A percentile compares a stretch with the other conserved stretches of the same genome.
These are phyloP conservation scores for Coleophoma cylindrospora DNA, from an alignment of 2,329 filamentous ascomycete genomes.

Conservation along the genomic window DNA sequence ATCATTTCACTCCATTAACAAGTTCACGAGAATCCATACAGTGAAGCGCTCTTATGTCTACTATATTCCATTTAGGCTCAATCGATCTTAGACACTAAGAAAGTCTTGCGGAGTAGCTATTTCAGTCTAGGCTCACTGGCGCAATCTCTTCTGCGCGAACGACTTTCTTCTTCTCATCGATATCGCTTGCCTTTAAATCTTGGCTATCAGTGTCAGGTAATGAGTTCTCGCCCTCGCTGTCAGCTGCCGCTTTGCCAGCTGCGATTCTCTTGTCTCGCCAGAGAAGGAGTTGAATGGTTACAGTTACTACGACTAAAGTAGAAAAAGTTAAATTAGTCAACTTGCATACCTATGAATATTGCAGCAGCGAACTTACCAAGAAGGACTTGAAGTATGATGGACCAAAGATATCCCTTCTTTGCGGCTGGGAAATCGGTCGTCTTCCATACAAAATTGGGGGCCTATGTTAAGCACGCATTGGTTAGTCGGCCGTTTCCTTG, in stretches of 20 bases:
- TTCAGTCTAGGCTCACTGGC: not conserved
- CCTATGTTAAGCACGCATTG: slow-evolving; percentile 8
- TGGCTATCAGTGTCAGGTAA: slow-evolving; percentile 1
- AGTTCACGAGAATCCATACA: no score
- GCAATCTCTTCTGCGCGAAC: not conserved
- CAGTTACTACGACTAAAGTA: slow-evolving; percentile 20
- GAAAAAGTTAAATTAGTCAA: not conserved
- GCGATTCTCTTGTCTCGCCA: slow-evolving; percentile 18
- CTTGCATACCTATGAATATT: not conserved
- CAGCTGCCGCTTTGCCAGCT: not conserved
- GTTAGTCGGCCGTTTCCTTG: no score
- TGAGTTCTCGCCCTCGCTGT: not conserved
- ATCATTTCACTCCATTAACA: no score
- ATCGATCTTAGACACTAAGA: no score
- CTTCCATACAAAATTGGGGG: slow-evolving; percentile 37
- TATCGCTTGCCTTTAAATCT: slow-evolving; percentile 4
- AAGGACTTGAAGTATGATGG: slow-evolving; percentile 28
- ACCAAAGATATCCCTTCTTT: slow-evolving; percentile 31
- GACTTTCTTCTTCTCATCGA: slow-evolving; percentile 10
- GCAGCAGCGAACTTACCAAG: slow-evolving; percentile 22
- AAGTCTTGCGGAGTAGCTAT: no score
- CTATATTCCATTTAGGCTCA: no score
- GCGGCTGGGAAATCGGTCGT: slow-evolving; percentile 33
- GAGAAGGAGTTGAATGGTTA: slow-evolving; percentile 24
- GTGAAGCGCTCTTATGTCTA: no score